Conservation (phyloP, 2,329 filamentous ascomycete genomes). For the Nemania sp. region DNA sequence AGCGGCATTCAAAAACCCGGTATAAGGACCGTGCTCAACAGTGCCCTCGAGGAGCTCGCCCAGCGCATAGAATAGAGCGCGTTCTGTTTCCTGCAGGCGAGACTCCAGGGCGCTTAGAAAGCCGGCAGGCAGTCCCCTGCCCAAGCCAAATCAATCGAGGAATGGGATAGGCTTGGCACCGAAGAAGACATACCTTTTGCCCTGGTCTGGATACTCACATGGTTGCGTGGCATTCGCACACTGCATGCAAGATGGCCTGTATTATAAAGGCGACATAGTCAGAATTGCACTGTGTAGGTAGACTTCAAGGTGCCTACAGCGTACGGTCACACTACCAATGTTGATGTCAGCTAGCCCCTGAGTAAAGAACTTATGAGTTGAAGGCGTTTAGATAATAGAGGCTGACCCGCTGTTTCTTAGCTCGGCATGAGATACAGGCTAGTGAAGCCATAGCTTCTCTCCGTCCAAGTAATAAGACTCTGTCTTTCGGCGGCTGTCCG, state of each 20-base stretch:
- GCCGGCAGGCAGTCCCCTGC: constrained; percentile 11
- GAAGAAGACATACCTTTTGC: constrained; percentile 6
- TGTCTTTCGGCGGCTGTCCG: not conserved
- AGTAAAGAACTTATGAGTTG: not conserved
- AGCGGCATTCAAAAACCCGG: not conserved
- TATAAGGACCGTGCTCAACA: constrained; percentile 4
- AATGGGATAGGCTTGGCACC: not conserved
- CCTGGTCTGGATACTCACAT: constrained; percentile 20
- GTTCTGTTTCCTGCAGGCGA: constrained; percentile 16
- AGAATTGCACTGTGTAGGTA: not conserved
- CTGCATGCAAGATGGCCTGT: constrained; percentile 15
- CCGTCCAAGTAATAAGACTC: not conserved
- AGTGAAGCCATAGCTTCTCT: constrained; percentile 2
- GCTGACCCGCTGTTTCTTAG: constrained; percentile 13
- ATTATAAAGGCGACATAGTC: not conserved
- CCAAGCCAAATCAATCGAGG: not conserved
- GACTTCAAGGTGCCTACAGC: not conserved
- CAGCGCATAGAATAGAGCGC: constrained; percentile 15
- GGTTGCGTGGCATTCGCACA: constrained; percentile 10
- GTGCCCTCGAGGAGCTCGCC: constrained; percentile 17
- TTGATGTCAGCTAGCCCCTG: constrained; percentile 8
- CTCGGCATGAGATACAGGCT: constrained; percentile 14
- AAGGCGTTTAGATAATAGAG: no score
- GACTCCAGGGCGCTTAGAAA: constrained; percentile 17
- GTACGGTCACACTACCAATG: constrained; percentile 1